phyloP scores from a whole-genome alignment of 1,139 yeast genomes.

The Suzukiozyma palmioleophila region DNA sequence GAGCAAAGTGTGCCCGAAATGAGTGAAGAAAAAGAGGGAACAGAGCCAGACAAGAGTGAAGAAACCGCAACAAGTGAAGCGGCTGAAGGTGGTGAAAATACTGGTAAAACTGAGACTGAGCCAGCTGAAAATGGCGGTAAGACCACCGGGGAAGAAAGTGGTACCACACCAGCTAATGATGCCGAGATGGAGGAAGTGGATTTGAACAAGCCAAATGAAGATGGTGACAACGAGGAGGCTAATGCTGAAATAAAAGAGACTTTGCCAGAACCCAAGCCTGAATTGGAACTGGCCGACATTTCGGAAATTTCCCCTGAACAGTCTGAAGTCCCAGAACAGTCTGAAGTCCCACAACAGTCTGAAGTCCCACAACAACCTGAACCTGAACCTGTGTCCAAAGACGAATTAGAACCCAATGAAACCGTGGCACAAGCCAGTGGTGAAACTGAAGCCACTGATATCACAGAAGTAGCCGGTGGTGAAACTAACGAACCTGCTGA shows the following conservation, averaged over 20 bases:
- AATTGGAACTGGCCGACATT: too few relatives aligned
- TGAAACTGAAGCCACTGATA: slow-evolving; percentile 4
- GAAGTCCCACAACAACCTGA: slow-evolving; percentile 10
- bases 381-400: slow-evolving; percentile 15
- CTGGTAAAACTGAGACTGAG: neutral
- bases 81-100: neutral
- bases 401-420: slow-evolving; percentile 7
- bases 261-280: slow-evolving; percentile 10
- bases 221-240: slow-evolving; percentile 4
- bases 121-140: neutral
- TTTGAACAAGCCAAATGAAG: slow-evolving; percentile 4
- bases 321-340: too few relatives aligned
- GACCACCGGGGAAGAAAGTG: too few relatives aligned
- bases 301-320: too few relatives aligned
- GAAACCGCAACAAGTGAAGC: slow-evolving; percentile 1
- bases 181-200: slow-evolving; percentile 1
- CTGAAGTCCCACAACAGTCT: slow-evolving; percentile 7
- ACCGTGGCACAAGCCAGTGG: slow-evolving; percentile 5
- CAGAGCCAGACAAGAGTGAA: slow-evolving; percentile 2
- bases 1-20: neutral
- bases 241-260: slow-evolving; percentile 7
- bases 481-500: slow-evolving; percentile 6
- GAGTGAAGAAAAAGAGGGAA: slow-evolving; percentile 3
- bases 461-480: slow-evolving; percentile 3
- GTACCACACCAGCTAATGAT: too few relatives aligned